A percentile compares a stretch with the other conserved stretches of the same genome.
Evolutionary conservation across 2,329 filamentous ascomycete species (phyloP).

Genomic region (Stagonosporopsis rhizophila): DNA sequence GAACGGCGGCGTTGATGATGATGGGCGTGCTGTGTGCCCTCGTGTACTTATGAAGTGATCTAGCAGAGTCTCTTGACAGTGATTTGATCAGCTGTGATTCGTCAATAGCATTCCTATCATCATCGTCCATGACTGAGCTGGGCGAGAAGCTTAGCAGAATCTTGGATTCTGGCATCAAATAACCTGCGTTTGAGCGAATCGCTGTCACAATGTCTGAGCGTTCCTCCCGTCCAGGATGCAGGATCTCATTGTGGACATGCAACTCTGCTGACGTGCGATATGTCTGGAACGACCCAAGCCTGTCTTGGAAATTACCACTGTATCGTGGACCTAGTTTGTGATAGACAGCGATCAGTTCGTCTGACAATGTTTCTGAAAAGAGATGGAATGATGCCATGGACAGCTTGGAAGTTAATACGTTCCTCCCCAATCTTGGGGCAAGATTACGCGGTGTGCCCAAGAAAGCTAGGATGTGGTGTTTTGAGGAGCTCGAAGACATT

Average conservation of each 20-base stretch:
- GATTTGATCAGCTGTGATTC: slow-evolving; percentile 79
- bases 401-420: slow-evolving; percentile 79
- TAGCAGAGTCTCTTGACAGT: slow-evolving; percentile 74
- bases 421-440: slow-evolving; percentile 75
- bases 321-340: slow-evolving; percentile 90
- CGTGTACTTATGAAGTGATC: slow-evolving; percentile 72
- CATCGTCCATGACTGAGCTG: slow-evolving; percentile 78
- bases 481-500: slow-evolving; percentile 64
- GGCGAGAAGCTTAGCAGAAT: slow-evolving; percentile 86
- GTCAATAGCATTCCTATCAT: slow-evolving; percentile 73
- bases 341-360: slow-evolving; percentile 90
- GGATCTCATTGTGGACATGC: slow-evolving; percentile 87
- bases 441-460: slow-evolving; percentile 91
- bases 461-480: slow-evolving; percentile 84
- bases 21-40: slow-evolving; percentile 78
- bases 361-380: slow-evolving; percentile 85
- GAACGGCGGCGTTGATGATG: slow-evolving; percentile 86
- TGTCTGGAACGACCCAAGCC: slow-evolving; percentile 92
- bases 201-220: slow-evolving; percentile 89
- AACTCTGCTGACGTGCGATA: slow-evolving; percentile 91
- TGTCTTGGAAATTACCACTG: slow-evolving; percentile 95
- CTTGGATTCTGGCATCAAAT: slow-evolving; percentile 79
- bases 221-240: slow-evolving; percentile 89
- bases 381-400: slow-evolving; percentile 89
- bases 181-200: slow-evolving; percentile 83